Evolutionary conservation across 371 early-diverging fungal genomes (phyloP).

Genomic region (Sporodiniella umbellata): DNA sequence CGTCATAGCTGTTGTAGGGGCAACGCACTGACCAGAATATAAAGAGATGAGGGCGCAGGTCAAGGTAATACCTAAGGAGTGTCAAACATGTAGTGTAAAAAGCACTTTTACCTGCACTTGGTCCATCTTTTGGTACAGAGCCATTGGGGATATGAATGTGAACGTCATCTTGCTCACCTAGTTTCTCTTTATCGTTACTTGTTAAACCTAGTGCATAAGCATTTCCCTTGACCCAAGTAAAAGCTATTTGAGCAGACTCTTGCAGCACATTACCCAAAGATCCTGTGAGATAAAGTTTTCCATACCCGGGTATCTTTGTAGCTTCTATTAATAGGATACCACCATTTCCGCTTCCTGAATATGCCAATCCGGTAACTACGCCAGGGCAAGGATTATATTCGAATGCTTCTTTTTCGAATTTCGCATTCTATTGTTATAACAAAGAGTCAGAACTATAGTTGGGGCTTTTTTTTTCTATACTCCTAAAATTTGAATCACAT

Average conservation of each 20-base stretch:
- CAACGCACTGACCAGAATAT: conserved; percentile 56
- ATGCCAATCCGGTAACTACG: conserved; percentile 82
- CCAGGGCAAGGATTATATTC: conserved; percentile 67
- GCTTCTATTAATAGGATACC: conserved; percentile 81
- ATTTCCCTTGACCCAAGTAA: conserved; percentile 79
- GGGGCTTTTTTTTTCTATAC: no score
- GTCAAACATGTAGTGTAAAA: not conserved
- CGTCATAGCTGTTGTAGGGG: conserved; percentile 69
- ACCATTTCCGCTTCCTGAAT: conserved; percentile 71
- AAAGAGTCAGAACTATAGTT: no score
- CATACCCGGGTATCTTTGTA: conserved; percentile 72
- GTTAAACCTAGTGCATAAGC: conserved; percentile 53
- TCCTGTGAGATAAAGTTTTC: conserved; percentile 71
- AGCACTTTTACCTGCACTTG: conserved; percentile 35
- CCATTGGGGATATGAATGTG: conserved; percentile 87
- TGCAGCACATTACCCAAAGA: conserved; percentile 85
- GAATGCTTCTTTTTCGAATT: conserved; percentile 59
- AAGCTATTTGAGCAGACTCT: conserved; percentile 78
- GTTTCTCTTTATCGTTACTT: conserved; percentile 34
- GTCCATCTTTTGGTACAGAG: conserved; percentile 83
- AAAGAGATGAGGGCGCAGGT: conserved; percentile 76
- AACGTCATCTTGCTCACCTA: conserved; percentile 48
- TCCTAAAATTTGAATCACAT: conserved; percentile 68
- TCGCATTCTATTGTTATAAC: conserved; percentile 5
- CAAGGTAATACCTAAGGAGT: conserved; percentile 60